Conservation (phyloP, 2,329 filamentous ascomycete species). For the Rhinocladiella similis region DNA sequence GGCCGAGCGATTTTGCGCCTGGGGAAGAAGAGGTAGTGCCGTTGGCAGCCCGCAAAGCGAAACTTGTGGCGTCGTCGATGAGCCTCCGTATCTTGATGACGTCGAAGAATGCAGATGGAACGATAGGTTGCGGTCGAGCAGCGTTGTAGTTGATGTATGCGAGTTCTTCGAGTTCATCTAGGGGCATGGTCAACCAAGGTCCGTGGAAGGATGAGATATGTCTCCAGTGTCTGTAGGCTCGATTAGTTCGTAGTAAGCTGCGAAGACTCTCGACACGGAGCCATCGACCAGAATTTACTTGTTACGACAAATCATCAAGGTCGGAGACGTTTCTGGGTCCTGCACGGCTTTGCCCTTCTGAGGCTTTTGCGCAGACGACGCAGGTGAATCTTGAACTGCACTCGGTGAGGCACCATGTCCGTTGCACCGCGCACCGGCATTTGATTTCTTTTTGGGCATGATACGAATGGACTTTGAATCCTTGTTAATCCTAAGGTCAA, state of each 20-base stretch:
- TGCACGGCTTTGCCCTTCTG: background rate
- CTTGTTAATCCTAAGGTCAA: no score
- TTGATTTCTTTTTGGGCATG: slow-evolving; percentile 19
- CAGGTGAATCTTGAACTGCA: background rate
- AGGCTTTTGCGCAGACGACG: background rate
- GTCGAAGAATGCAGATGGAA: slow-evolving; percentile 80
- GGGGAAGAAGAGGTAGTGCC: slow-evolving; percentile 66
- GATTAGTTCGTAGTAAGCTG: slow-evolving; percentile 5
- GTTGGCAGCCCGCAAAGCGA: slow-evolving; percentile 75
- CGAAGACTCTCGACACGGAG: slow-evolving; percentile 1
- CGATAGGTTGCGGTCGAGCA: slow-evolving; percentile 72
- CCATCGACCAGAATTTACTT: slow-evolving; percentile 52
- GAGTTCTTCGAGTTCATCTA: slow-evolving; percentile 75
- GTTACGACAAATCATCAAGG: slow-evolving; percentile 65
- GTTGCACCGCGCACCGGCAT: slow-evolving; percentile 2
- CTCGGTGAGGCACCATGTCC: background rate
- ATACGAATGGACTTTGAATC: no score
- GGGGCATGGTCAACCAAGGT: slow-evolving; percentile 77
- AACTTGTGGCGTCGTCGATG: slow-evolving; percentile 76
- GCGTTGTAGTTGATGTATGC: slow-evolving; percentile 78
- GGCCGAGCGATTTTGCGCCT: slow-evolving; percentile 55
- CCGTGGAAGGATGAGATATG: slow-evolving; percentile 83
- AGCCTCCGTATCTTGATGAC: slow-evolving; percentile 77
- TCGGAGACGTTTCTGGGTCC: slow-evolving; percentile 41
- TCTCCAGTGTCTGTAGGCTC: slow-evolving; percentile 68